A percentile compares a stretch with the other conserved stretches of the same genome.
phyloP scores from a whole-genome alignment of 345 rosid genomes.

The Gynandropsis gynandra region DNA sequence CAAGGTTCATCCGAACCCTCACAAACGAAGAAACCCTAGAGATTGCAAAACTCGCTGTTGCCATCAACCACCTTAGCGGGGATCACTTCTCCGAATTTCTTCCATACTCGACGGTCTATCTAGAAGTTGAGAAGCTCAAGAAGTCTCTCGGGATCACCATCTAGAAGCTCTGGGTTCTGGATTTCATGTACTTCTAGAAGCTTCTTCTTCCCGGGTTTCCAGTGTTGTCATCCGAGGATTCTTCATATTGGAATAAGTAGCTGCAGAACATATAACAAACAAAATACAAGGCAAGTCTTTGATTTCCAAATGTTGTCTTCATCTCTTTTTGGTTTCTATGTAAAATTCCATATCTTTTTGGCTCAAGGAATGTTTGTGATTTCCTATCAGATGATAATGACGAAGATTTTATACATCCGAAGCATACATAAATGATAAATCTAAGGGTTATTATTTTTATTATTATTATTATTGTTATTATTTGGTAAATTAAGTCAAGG shows the following conservation, averaged over 20 bases:
- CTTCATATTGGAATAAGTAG: constrained; percentile 52
- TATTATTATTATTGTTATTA: too few species aligned
- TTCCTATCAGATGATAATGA: constrained; percentile 16
- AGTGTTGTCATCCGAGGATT: constrained; percentile 23
- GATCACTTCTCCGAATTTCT: constrained; percentile 74
- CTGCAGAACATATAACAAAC: constrained; percentile 47
- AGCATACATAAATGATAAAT: too few species aligned
- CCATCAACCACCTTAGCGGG: constrained; percentile 76
- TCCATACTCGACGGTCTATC: constrained; percentile 79
- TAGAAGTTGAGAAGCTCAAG: constrained; percentile 92
- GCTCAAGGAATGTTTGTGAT: too few species aligned
- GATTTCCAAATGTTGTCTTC: constrained; percentile 3
- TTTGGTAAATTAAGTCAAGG: too few species aligned
- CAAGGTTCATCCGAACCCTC: constrained; percentile 68
- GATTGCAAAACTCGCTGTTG: constrained; percentile 94
- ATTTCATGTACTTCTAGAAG: constrained; percentile 6
- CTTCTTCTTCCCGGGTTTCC: constrained; percentile 6
- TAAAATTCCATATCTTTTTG: constrained; percentile 11
- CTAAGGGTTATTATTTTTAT: too few species aligned
- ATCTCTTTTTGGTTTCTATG: constrained; percentile 11
- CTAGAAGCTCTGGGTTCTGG: constrained; percentile 18
- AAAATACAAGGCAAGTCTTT: constrained; percentile 16
- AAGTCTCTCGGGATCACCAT: constrained; percentile 63
- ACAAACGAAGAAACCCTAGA: constrained; percentile 90
- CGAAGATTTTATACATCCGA: too few species aligned